phyloP scores from a whole-genome alignment of 768 basidiomycete genomes.

The Amanita phalloides region DNA sequence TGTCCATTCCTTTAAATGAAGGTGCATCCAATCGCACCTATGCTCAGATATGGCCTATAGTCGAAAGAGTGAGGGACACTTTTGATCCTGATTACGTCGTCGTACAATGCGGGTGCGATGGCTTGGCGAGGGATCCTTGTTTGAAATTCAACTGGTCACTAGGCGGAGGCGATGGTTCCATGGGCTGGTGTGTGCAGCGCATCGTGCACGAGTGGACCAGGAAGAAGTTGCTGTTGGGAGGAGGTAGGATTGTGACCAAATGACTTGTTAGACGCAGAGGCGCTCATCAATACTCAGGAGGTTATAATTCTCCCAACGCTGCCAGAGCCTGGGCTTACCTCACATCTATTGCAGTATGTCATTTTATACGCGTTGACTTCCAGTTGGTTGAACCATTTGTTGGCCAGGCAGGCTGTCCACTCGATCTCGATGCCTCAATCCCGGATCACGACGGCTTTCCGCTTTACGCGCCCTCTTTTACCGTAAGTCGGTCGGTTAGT shows the following conservation, averaged over 20 bases:
- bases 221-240: slow-evolving; percentile 64
- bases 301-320: slow-evolving; percentile 75
- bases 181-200: slow-evolving; percentile 57
- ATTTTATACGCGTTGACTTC: not conserved
- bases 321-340: slow-evolving; percentile 83
- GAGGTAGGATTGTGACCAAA: slow-evolving; percentile 30
- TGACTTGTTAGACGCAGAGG: slow-evolving; percentile 8
- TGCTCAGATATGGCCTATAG: slow-evolving; percentile 45
- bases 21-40: slow-evolving; percentile 64
- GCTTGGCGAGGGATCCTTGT: slow-evolving; percentile 76
- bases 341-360: slow-evolving; percentile 63
- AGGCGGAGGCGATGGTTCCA: slow-evolving; percentile 40
- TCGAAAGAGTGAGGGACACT: slow-evolving; percentile 47
- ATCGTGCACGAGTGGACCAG: slow-evolving; percentile 45
- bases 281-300: slow-evolving; percentile 37
- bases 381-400: not conserved
- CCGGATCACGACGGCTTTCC: slow-evolving; percentile 72
- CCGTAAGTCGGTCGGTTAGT: slow-evolving; percentile 16
- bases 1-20: slow-evolving; percentile 70
- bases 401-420: slow-evolving; percentile 39
- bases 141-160: slow-evolving; percentile 65
- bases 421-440: slow-evolving; percentile 51
- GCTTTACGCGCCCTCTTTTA: slow-evolving; percentile 71
- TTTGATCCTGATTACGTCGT: slow-evolving; percentile 74
- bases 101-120: slow-evolving; percentile 83